Conservation (phyloP, 495 filamentous ascomycete genomes). For the Cercophora sp. region DNA sequence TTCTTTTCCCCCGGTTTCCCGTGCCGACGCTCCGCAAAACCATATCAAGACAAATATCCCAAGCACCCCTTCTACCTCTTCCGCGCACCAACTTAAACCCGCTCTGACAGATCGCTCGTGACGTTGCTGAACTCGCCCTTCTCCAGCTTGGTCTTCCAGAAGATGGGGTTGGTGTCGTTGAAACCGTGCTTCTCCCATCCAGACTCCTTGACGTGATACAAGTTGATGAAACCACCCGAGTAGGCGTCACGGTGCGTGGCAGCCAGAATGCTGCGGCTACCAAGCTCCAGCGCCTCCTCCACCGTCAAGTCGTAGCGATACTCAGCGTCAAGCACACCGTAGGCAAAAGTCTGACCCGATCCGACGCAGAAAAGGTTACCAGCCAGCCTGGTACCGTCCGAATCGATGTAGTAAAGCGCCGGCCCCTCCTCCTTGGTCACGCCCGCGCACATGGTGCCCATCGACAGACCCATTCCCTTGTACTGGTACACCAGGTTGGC, state of each 20-base stretch:
- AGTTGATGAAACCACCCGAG: conserved; percentile 96
- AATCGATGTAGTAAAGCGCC: conserved; percentile 98
- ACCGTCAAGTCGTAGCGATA: conserved; percentile 83
- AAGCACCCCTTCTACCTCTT: conserved; percentile 15
- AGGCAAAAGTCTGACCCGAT: conserved; percentile 96
- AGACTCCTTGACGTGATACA: conserved; percentile 97
- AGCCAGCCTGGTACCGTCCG: conserved; percentile 85
- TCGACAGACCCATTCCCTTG: conserved; percentile 95
- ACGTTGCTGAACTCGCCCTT: conserved; percentile 99
- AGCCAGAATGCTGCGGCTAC: conserved; percentile 87
- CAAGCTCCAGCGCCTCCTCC: conserved; percentile 85
- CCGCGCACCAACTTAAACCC: too few relatives aligned
- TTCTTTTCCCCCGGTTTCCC: neutral
- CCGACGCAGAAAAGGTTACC: conserved; percentile 98
- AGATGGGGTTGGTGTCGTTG: conserved; percentile 89
- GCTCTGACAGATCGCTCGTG: conserved; percentile 64
- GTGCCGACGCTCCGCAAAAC: conserved; percentile 10
- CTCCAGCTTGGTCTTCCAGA: conserved; percentile 98
- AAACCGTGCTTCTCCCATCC: conserved; percentile 99
- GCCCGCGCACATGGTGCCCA: conserved; percentile 99
- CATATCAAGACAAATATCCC: conserved; percentile 20
- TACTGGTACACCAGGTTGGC: conserved; percentile 97
- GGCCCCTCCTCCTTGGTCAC: conserved; percentile 95
- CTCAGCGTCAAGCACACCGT: conserved; percentile 94
- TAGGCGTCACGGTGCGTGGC: conserved; percentile 96